These are phyloP conservation scores for Corymbia citriodora DNA, from an alignment of 441 rosid species.

Conservation along the genomic window DNA sequence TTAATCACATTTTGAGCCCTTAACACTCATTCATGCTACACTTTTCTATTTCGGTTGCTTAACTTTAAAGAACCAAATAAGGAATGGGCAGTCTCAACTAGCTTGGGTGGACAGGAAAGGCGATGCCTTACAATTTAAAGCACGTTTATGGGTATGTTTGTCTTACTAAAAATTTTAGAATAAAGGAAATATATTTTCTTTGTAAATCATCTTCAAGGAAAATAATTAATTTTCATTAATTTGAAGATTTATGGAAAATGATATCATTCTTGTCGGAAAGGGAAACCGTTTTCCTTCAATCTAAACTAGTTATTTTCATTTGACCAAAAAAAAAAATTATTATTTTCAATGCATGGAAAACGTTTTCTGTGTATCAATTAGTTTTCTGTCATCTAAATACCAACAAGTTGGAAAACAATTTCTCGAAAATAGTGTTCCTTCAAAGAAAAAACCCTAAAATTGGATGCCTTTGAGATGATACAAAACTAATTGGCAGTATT, in stretches of 20 bases:
- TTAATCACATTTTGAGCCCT: neutral
- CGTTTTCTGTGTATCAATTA: no score
- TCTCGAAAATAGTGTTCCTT: no score
- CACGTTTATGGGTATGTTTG: neutral
- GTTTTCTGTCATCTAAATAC: neutral
- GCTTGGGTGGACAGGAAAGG: neutral
- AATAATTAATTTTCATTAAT: no score
- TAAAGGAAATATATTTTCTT: no score
- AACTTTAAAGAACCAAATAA: neutral
- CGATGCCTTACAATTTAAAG: neutral
- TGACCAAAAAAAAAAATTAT: no score
- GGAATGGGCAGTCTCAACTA: neutral
- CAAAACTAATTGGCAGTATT: neutral
- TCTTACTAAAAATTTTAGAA: no score
- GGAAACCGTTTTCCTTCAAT: no score
- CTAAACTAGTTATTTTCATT: no score
- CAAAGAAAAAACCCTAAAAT: neutral
- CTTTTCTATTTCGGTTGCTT: neutral
- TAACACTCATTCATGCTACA: neutral
- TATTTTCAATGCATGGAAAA: no score
- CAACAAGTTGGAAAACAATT: neutral
- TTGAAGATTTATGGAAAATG: no score
- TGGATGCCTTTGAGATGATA: neutral
- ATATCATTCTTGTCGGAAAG: no score
- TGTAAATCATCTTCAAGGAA: no score